Evolutionary conservation across 2,329 filamentous ascomycete species (phyloP).

Genomic region (Cytospora leucostoma): DNA sequence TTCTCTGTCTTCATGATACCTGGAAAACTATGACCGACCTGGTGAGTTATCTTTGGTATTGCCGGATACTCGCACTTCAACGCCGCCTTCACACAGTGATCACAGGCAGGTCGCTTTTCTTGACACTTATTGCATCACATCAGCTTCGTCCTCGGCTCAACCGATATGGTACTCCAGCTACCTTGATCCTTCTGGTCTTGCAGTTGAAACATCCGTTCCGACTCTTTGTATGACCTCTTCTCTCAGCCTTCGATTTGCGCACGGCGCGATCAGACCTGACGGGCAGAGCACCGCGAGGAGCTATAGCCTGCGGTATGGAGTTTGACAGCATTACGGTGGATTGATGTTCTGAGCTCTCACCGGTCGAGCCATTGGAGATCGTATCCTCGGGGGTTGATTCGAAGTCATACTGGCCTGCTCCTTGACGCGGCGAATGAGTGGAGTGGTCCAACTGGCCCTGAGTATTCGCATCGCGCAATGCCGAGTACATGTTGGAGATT

Average conservation of each 20-base stretch:
- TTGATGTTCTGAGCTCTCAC: not conserved
- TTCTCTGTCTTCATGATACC: too few relatives aligned
- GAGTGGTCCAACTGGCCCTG: not conserved
- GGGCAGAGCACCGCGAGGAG: not conserved
- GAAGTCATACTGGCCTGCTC: not conserved
- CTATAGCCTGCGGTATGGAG: constrained; percentile 2
- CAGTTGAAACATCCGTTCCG: constrained; percentile 68
- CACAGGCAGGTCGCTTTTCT: constrained; percentile 64
- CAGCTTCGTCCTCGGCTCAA: not conserved
- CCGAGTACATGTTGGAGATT: not conserved
- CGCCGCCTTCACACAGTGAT: constrained; percentile 63
- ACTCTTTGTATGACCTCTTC: constrained; percentile 67
- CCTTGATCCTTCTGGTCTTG: constrained; percentile 67
- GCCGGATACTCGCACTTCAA: constrained; percentile 65
- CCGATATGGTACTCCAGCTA: constrained; percentile 32
- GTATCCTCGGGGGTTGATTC: not conserved
- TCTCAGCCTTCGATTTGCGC: constrained; percentile 47
- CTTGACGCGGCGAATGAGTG: not conserved
- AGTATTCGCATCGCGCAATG: not conserved
- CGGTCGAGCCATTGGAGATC: not conserved
- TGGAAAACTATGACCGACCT: too few relatives aligned
- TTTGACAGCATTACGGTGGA: not conserved
- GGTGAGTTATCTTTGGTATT: constrained; percentile 51
- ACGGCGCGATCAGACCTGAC: not conserved
- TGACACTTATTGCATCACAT: constrained; percentile 55